These are phyloP conservation scores for Suhomyces choctaworum DNA, from an alignment of 1,139 yeast genomes.

Conservation along the genomic window DNA sequence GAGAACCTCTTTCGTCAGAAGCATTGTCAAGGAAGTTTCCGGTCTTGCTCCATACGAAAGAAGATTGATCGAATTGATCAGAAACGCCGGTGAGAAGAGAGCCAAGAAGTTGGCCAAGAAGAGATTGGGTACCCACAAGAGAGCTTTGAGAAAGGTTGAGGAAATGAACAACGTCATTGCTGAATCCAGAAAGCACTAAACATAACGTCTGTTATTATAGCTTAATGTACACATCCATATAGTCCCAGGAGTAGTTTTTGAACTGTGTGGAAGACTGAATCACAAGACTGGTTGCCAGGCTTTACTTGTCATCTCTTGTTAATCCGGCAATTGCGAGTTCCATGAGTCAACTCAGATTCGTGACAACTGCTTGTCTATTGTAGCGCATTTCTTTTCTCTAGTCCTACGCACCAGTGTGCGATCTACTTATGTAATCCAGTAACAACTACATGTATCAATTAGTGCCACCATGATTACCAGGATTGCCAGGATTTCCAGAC, in stretches of 20 bases:
- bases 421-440: too few species aligned
- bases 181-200: conserved; percentile 86
- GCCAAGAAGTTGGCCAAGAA: conserved; percentile 99
- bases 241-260: conserved; percentile 1
- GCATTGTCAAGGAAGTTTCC: conserved; percentile 93
- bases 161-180: conserved; percentile 96
- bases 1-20: conserved; percentile 95
- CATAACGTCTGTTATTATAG: conserved; percentile 11
- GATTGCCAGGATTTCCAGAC: too few species aligned
- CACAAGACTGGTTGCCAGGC: too few species aligned
- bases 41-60: conserved; percentile 99
- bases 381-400: too few species aligned
- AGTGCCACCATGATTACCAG: too few species aligned
- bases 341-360: too few species aligned
- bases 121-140: conserved; percentile 99
- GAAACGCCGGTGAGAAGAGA: conserved; percentile 99
- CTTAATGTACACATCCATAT: conserved; percentile 18
- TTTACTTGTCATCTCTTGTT: too few species aligned
- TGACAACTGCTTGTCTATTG: too few species aligned
- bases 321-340: too few species aligned
- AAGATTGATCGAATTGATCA: conserved; percentile 98
- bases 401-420: too few species aligned
- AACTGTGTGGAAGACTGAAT: too few species aligned
- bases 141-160: conserved; percentile 99
- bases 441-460: too few species aligned